Base-by-base conservation (phyloP, 2,329 filamentous ascomycete species). In the Nemania sp. region DNA sequence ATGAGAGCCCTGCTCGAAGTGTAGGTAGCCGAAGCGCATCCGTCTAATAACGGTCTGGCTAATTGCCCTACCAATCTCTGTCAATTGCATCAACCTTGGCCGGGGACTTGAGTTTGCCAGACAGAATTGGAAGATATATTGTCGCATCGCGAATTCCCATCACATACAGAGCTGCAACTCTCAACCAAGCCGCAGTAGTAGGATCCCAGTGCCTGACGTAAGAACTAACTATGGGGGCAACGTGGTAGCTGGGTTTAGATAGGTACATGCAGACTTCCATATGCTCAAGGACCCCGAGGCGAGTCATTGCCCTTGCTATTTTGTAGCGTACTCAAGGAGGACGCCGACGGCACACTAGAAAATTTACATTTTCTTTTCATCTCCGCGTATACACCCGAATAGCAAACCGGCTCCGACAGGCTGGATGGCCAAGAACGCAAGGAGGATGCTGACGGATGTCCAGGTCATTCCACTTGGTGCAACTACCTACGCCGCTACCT, bases 201-300 rank as follows among this genome's bases (percentile, higher is more conserved):
- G n/a, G 17, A 12, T 37, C 13, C 9, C 32, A 10, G 20, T 37
- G 48, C 47, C 60, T 63, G 54, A 63, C 53, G 60, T 63, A 57
- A 63, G 60, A 60, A 25, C 49, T 60, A 57, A 25, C 29, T 20
- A 32, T 52, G 54, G 54, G 12, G 54, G 59, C 45, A 59, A 62
- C 51, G 55, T 59, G 55, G 59, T 54, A 59, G 51, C 59, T 40
- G 20, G 54, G 59, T 58, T 54, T 3, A 29, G 7, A n/a, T n/a
- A n/a, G n/a, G n/a, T n/a, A n/a, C n/a, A n/a, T n/a, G n/a, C 49
- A 54, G 43, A 54, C 32, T 62, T 55, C 55, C 50, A 37, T 10
- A 42, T 15, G 5, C 7, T 39, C 50, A 18, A 49, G 39, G 43
- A 46, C 39, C 34, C 18, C 43, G 18, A 57, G 54, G 43, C 54